phyloP scores from a whole-genome alignment of 176 grass and related monocot genomes.

The Musa itinerans region DNA sequence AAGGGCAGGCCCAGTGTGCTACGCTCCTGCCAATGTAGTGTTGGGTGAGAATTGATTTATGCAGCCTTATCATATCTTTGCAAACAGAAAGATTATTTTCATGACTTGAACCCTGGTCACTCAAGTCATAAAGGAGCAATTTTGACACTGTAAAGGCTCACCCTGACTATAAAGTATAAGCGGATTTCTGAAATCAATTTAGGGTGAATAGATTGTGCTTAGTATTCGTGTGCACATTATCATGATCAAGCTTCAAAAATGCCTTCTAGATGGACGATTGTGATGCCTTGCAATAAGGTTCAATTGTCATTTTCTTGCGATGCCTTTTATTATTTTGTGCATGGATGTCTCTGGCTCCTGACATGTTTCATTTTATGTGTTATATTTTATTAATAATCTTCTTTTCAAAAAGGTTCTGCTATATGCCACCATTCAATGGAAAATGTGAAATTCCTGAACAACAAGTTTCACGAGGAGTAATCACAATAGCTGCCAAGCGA shows the following conservation, averaged over 20 bases:
- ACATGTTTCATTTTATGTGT: constrained; percentile 10
- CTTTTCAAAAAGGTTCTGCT: constrained; percentile 58
- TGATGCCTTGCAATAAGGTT: not conserved
- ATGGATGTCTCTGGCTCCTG: not conserved
- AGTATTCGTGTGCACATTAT: not conserved
- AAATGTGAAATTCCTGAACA: constrained; percentile 54
- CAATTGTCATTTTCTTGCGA: not conserved
- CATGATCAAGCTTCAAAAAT: not conserved
- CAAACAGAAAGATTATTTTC: not conserved
- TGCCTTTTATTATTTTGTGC: not conserved
- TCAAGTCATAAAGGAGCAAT: not conserved
- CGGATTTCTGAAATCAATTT: not conserved
- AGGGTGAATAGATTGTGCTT: not conserved
- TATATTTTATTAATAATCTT: constrained; percentile 9
- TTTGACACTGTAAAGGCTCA: not conserved
- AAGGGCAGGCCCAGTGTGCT: not conserved
- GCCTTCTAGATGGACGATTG: not conserved
- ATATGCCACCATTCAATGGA: constrained; percentile 68
- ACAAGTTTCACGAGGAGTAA: constrained; percentile 39
- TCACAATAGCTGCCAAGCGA: constrained; percentile 48
- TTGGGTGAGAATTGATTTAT: not conserved
- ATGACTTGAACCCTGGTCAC: not conserved
- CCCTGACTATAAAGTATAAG: not conserved
- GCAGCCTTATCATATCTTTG: not conserved
- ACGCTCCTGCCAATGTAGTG: not conserved